Base-by-base conservation (phyloP, 1,284 basidiomycete genomes). In the Boletellus dicymbophilus region DNA sequence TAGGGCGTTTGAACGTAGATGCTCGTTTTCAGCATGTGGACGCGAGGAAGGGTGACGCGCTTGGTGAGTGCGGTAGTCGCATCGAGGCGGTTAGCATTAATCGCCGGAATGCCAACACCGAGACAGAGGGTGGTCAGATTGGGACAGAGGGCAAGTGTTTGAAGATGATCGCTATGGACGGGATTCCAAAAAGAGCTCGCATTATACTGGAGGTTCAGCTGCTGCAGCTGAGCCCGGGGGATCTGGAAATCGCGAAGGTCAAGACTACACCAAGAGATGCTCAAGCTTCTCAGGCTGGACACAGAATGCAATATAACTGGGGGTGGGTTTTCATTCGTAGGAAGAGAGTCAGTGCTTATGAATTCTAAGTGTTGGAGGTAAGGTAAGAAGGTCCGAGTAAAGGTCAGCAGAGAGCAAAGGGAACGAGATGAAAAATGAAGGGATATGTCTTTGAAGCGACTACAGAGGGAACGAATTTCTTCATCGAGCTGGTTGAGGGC, bases 401-500 rank as follows among this genome's bases (percentile, higher is more conserved):
- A 67, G 0, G 68, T 69, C 38, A 63, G 48, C 6, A 70, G 57
- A 37, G 33, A 58, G 33, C 53, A 46, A 40, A 66, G 61, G 26
- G 68, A 66, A 13, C 52, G 55, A 10, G 66, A 21, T 1, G 65
- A 57, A 37, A 70, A 58, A 20, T 56, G 52, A 0, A 70, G 48
- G 34, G 52, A 20, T 3, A 70, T 55, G 1, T 52, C 25, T 48
- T 54, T 62, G 12, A 70, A 25, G 7, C 57, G 59, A 41, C 41
- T 48, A 13, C 48, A 15, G 39, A 66, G 57, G 16, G 61, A 46
- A 23, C 69, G 52, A 21, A 70, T 58, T 21, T 66, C 65, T 23
- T 54, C 65, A 36, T 70, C 68, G 2, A 70, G 63, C 41, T 51
- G 53, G 40, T 69, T 47, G 37, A 70, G 66, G 0, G 67, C 59